Evolutionary conservation across 2,329 filamentous ascomycete genomes (phyloP).

Genomic region (Alternaria sp.): DNA sequence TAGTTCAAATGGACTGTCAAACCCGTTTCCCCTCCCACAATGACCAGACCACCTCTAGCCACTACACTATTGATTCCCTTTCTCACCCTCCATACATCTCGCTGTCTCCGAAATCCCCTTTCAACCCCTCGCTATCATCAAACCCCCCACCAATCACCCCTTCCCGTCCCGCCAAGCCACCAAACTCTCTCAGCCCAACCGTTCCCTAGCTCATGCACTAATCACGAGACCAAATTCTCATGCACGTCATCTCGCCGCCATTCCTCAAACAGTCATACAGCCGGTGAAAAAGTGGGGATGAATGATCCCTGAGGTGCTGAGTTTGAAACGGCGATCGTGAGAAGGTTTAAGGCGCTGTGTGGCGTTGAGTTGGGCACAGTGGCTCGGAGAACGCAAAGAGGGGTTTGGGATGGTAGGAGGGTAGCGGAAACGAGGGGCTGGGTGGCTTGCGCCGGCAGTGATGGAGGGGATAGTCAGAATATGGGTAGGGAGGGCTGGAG

Average conservation of each 20-base stretch:
- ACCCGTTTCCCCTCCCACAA: too few relatives aligned
- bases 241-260: conserved; percentile 24
- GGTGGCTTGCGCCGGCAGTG: not conserved
- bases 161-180: conserved; percentile 11
- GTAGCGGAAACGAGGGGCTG: not conserved
- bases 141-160: conserved; percentile 14
- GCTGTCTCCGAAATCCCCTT: not conserved
- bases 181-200: not conserved
- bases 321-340: conserved; percentile 4
- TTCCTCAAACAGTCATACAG: conserved; percentile 3
- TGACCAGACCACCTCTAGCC: not conserved
- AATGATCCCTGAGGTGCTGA: not conserved
- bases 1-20: too few relatives aligned
- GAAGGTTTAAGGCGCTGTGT: not conserved
- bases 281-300: not conserved
- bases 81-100: not conserved
- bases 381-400: not conserved
- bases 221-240: conserved; percentile 24
- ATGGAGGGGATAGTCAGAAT: not conserved
- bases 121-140: conserved; percentile 1
- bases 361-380: not conserved
- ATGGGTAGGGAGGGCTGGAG: not conserved
- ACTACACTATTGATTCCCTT: not conserved
- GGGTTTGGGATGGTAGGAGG: not conserved
- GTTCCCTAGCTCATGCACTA: conserved; percentile 7